Evolutionary conservation across 129 eudicot genomes (phyloP).

Genomic region (Centrapalus pauciflorus): DNA sequence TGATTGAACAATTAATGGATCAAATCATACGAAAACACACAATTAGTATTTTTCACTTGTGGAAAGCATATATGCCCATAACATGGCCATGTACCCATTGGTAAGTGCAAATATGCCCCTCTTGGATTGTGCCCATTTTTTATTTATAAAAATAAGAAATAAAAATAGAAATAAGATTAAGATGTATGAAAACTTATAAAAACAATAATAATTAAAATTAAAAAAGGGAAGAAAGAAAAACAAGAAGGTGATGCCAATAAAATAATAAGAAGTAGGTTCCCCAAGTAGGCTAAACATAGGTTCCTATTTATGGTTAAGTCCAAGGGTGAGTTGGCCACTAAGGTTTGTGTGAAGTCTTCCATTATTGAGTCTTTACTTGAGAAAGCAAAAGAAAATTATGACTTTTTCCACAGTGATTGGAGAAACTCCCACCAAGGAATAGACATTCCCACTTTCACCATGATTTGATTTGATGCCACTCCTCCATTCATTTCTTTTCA

Average conservation of each 20-base stretch:
- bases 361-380: slow-evolving; percentile 43
- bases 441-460: slow-evolving; percentile 30
- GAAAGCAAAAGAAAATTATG: slow-evolving; percentile 39
- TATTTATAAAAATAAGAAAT: too few relatives aligned
- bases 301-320: slow-evolving; percentile 48
- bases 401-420: slow-evolving; percentile 42
- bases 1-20: slow-evolving; percentile 20
- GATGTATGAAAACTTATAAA: slow-evolving; percentile 11
- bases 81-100: slow-evolving; percentile 28
- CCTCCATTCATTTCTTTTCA: neutral
- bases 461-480: slow-evolving; percentile 44
- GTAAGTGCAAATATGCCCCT: slow-evolving; percentile 25
- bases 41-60: slow-evolving; percentile 27
- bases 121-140: slow-evolving; percentile 31
- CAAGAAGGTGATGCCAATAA: neutral
- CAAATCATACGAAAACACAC: slow-evolving; percentile 22
- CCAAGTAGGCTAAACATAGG: slow-evolving; percentile 23
- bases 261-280: slow-evolving; percentile 23
- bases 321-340: slow-evolving; percentile 35
- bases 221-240: neutral
- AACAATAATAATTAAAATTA: slow-evolving; percentile 1
- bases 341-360: slow-evolving; percentile 29
- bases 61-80: slow-evolving; percentile 33
- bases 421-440: slow-evolving; percentile 35
- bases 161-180: too few relatives aligned